phyloP scores from a whole-genome alignment of 2,329 filamentous ascomycete species.

The Sporothrix mexicana region DNA sequence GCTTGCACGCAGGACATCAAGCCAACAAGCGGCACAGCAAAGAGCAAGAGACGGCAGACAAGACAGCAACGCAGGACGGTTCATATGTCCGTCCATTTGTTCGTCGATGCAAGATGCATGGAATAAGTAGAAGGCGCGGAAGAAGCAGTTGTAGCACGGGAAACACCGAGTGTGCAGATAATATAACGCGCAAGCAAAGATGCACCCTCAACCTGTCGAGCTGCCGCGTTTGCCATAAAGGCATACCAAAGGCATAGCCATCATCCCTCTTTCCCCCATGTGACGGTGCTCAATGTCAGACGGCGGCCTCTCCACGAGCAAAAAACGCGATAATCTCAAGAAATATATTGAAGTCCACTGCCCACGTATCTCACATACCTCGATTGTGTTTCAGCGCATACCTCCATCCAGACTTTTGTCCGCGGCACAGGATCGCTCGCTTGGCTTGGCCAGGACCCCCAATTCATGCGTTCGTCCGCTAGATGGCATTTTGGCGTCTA shows the following conservation, averaged over 20 bases:
- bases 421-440: conserved; percentile 19
- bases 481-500: conserved; percentile 22
- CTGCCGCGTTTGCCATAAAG: background rate
- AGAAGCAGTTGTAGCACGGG: conserved; percentile 9
- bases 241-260: conserved; percentile 1
- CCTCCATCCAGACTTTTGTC: conserved; percentile 25
- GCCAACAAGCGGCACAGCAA: background rate
- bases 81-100: background rate
- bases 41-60: background rate
- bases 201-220: background rate
- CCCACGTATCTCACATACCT: background rate
- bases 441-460: background rate
- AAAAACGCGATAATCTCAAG: background rate
- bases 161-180: background rate
- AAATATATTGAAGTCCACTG: background rate
- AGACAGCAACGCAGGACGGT: background rate
- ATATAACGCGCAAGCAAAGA: background rate
- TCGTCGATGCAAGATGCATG: conserved; percentile 13
- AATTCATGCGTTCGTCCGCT: conserved; percentile 27
- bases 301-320: conserved; percentile 22
- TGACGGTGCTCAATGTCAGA: conserved; percentile 17
- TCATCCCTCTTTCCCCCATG: background rate
- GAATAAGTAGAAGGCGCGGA: conserved; percentile 2
- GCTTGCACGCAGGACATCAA: background rate
- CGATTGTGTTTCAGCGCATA: conserved; percentile 25